Base-by-base conservation (phyloP, 2,329 filamentous ascomycete species). In the Monosporascus sp. region DNA sequence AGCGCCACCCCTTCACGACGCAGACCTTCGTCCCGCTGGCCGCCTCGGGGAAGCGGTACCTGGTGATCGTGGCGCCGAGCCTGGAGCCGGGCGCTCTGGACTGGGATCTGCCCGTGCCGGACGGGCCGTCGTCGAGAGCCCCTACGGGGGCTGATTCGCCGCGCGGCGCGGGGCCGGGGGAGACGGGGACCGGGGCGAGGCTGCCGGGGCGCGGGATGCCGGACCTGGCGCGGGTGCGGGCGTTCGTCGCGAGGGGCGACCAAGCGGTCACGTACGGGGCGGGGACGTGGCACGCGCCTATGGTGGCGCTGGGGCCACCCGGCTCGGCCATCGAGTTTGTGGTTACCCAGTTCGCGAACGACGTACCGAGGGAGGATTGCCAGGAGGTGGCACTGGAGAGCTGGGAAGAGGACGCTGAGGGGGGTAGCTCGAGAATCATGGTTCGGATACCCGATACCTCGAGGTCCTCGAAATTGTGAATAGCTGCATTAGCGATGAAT, bases 231-330 rank as follows among this genome's bases (percentile, higher is more conserved):
- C 78, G 81, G 8, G 63, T 96, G 40, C 80, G 78, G 60, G 93
- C 91, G 0, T 99, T 97, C 68, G 73, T 95, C 51, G 92, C 89
- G 1, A 82, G 79, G 49, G 86, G 84, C 3, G 78, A 80, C 24
- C 91, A 96, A 74, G 92, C 91, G 11, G 90, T 99, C 15, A 97
- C 91, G 3, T 99, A 97, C 69, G 91, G 82, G 1, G 85, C 89
- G 1, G 94, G 91, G 5, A 97, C 91, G 51, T 99, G 93, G 83
- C 94, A 99, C 75, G 91, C 93, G 56, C 94, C 94, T 0, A 97
- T 99, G 93, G 88, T 91, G 15, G 91, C 90, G 17, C 71, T 97
- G 48, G 92, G 92, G 0, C 58, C 67, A 2, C 52, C 63, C 2
- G 77, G 72, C 2, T 72, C 74, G 26, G 78, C 85, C 20, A 76